Percentiles rank a stretch among this genome's conserved stretches.
Evolutionary conservation across 139 green algal genomes (phyloP).

Genomic region (Chlorella ohadii): DNA sequence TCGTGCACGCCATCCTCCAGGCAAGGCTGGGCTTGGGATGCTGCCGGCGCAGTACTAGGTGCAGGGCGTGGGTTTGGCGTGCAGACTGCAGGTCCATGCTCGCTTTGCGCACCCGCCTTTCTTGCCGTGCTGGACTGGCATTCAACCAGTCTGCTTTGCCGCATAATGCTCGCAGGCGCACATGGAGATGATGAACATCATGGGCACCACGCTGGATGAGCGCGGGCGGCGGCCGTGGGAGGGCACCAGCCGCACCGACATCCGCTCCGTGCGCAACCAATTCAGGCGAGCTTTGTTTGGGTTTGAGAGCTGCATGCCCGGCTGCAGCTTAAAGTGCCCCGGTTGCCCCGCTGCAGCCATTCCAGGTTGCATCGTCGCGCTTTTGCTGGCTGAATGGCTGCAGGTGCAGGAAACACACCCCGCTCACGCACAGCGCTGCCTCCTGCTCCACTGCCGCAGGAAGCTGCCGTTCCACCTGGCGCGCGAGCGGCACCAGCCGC

Average conservation of each 20-base stretch:
- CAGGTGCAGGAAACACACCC: neutral
- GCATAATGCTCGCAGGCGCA: slow-evolving; percentile 30
- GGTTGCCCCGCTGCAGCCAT: too few species aligned
- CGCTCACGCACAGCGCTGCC: neutral
- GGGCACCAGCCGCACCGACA: slow-evolving; percentile 58
- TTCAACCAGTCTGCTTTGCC: too few species aligned
- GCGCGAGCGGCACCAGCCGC: slow-evolving; percentile 40
- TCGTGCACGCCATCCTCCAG: slow-evolving; percentile 67
- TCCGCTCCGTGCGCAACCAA: slow-evolving; percentile 59
- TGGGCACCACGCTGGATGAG: slow-evolving; percentile 44
- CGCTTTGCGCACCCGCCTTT: too few species aligned
- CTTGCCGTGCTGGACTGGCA: too few species aligned
- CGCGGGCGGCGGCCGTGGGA: slow-evolving; percentile 55
- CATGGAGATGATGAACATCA: slow-evolving; percentile 44
- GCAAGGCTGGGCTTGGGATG: neutral
- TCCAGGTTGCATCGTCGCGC: too few species aligned
- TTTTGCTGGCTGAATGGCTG: too few species aligned
- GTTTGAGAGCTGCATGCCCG: too few species aligned
- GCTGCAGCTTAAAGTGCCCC: too few species aligned
- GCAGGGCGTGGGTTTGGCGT: too few species aligned
- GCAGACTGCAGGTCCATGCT: too few species aligned
- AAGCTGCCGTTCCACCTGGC: slow-evolving; percentile 69
- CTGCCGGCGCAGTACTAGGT: too few species aligned
- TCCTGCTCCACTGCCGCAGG: slow-evolving; percentile 3
- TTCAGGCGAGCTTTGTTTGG: neutral